Conservation (phyloP, 2,329 filamentous ascomycete genomes). For the Penicillium paneum region DNA sequence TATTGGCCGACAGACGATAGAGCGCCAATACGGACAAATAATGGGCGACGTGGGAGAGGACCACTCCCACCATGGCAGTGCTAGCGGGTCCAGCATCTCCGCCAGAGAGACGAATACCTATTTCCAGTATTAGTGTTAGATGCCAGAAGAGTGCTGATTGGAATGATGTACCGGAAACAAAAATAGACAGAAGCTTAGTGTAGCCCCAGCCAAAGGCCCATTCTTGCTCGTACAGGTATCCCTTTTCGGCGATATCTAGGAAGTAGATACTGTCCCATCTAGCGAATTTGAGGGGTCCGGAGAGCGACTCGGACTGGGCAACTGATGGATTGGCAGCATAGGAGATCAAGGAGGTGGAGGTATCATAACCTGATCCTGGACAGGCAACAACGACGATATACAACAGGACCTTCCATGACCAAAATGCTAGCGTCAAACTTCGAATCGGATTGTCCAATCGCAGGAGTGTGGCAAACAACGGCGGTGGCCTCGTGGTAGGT, state of each 20-base stretch:
- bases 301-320: conserved; percentile 14
- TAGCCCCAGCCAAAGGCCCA: conserved; percentile 64
- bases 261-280: conserved; percentile 65
- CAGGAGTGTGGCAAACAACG: conserved; percentile 19
- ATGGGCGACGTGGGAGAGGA: conserved; percentile 71
- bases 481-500: conserved; percentile 7
- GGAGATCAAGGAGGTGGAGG: conserved; percentile 55
- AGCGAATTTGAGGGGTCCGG: conserved; percentile 46
- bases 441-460: conserved; percentile 31
- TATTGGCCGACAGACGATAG: conserved; percentile 60
- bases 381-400: conserved; percentile 48
- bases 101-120: conserved; percentile 26
- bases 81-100: conserved; percentile 20
- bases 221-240: conserved; percentile 61
- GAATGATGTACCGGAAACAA: conserved; percentile 34
- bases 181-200: conserved; percentile 42
- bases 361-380: conserved; percentile 62
- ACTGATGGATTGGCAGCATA: conserved; percentile 9
- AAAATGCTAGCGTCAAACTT: conserved; percentile 44
- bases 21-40: conserved; percentile 70
- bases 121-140: conserved; percentile 1
- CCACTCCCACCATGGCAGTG: conserved; percentile 56
- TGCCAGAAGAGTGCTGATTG: background rate
- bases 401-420: conserved; percentile 56
- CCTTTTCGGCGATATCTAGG: conserved; percentile 51